A percentile compares a stretch with the other conserved stretches of the same genome.
These are phyloP conservation scores for Amaranthus cruentus DNA, from an alignment of 148 eudicot species.

Conservation along the genomic window DNA sequence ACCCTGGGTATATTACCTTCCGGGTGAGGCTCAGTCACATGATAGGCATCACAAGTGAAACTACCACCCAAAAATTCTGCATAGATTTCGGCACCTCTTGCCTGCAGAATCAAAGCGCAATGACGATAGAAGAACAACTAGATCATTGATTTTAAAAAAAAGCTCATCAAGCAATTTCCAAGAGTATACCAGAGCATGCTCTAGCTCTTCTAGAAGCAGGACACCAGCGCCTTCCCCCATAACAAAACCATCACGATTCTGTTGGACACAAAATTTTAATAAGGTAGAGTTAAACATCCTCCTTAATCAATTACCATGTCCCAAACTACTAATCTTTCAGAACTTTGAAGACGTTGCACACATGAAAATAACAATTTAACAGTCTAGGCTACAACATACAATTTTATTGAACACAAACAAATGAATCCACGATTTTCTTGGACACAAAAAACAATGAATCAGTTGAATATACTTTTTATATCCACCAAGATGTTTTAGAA, in stretches of 20 bases:
- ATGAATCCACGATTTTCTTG: not conserved
- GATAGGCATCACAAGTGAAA: slow-evolving; percentile 94
- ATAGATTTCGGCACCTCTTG: slow-evolving; percentile 84
- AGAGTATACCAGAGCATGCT: slow-evolving; percentile 74
- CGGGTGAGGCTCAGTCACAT: slow-evolving; percentile 98
- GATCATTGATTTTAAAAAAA: not conserved
- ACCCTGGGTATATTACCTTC: slow-evolving; percentile 42
- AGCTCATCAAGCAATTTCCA: not conserved
- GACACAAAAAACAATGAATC: slow-evolving; percentile 6
- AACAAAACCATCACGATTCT: slow-evolving; percentile 97
- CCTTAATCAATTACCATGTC: too few species aligned
- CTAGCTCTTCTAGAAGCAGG: slow-evolving; percentile 86
- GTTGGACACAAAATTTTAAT: not conserved
- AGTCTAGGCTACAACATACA: too few species aligned
- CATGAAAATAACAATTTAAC: too few species aligned
- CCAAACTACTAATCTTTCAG: too few species aligned
- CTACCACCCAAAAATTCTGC: slow-evolving; percentile 99
- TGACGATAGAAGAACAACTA: not conserved
- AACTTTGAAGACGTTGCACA: too few species aligned
- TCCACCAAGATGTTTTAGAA: not conserved
- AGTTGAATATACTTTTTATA: slow-evolving; percentile 6
- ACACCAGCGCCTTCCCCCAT: slow-evolving; percentile 99
- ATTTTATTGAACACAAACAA: too few species aligned
- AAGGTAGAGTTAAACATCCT: too few species aligned
- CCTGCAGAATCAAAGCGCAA: slow-evolving; percentile 35